Evolutionary conservation across 208 protist species (phyloP).

Genomic region (Leishmania guyanensis): DNA sequence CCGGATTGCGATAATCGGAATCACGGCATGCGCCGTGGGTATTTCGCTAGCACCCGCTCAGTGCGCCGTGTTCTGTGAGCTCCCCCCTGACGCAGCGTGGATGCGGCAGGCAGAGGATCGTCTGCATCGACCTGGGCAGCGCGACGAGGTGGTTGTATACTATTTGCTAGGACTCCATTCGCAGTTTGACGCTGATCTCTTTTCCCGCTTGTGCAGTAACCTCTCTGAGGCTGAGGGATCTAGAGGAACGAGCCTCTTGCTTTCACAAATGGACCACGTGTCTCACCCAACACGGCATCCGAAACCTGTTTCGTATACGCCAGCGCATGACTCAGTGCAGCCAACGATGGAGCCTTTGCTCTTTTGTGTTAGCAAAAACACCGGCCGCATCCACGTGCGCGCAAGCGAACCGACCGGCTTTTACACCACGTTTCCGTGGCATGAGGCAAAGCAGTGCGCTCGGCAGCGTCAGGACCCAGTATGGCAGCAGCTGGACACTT

Average conservation of each 20-base stretch:
- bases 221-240: constrained; percentile 23
- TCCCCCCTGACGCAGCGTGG: constrained; percentile 78
- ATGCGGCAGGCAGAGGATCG: constrained; percentile 86
- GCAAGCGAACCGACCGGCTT: constrained; percentile 3
- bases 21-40: constrained; percentile 79
- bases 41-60: constrained; percentile 68
- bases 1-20: constrained; percentile 68
- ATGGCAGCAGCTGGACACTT: constrained; percentile 60
- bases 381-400: constrained; percentile 69
- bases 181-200: constrained; percentile 62
- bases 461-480: constrained; percentile 38
- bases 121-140: constrained; percentile 77
- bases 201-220: constrained; percentile 51
- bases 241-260: not conserved
- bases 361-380: constrained; percentile 70
- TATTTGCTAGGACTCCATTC: constrained; percentile 72
- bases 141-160: constrained; percentile 47
- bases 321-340: not conserved
- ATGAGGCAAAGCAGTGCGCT: constrained; percentile 54
- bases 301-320: not conserved
- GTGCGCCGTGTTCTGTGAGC: constrained; percentile 83
- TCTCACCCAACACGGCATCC: constrained; percentile 1
- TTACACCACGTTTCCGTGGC: constrained; percentile 44
- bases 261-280: constrained; percentile 23
- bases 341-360: constrained; percentile 21